Conservation (phyloP, 306 rosid genomes). For the Parietaria judaica region DNA sequence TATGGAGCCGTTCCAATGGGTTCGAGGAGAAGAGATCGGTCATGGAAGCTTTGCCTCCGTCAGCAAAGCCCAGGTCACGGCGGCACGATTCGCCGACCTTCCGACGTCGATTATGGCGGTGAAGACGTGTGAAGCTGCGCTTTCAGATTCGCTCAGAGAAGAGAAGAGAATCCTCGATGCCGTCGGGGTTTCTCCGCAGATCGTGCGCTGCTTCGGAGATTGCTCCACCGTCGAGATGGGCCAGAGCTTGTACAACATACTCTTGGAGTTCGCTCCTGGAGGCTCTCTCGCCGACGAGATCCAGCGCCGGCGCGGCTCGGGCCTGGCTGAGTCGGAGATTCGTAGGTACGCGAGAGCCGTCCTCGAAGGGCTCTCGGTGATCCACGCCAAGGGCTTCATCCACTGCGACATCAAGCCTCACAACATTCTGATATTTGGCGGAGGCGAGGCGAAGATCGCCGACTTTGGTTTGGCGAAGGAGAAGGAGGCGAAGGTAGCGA, state of each 20-base stretch:
- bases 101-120: constrained; percentile 16
- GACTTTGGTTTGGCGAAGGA: constrained; percentile 79
- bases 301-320: constrained; percentile 13
- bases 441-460: constrained; percentile 36
- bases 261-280: constrained; percentile 58
- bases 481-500: neutral
- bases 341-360: constrained; percentile 35
- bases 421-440: constrained; percentile 44
- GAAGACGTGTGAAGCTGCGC: no score
- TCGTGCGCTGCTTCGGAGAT: constrained; percentile 53
- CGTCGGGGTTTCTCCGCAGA: constrained; percentile 18
- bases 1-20: constrained; percentile 8
- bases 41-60: constrained; percentile 69
- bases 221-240: constrained; percentile 43
- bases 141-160: no score
- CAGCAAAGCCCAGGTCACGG: constrained; percentile 19
- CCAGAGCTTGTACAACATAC: constrained; percentile 44
- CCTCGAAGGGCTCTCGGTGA: constrained; percentile 47
- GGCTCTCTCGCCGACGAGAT: constrained; percentile 40
- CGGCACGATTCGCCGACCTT: neutral
- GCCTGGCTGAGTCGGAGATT: constrained; percentile 24
- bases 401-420: constrained; percentile 87
- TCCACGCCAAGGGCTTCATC: constrained; percentile 62
- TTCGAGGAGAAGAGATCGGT: constrained; percentile 59
- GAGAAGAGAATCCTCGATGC: no score